Evolutionary conservation across 495 filamentous ascomycete species (phyloP).

Genomic region (Hypoxylon trugodes): DNA sequence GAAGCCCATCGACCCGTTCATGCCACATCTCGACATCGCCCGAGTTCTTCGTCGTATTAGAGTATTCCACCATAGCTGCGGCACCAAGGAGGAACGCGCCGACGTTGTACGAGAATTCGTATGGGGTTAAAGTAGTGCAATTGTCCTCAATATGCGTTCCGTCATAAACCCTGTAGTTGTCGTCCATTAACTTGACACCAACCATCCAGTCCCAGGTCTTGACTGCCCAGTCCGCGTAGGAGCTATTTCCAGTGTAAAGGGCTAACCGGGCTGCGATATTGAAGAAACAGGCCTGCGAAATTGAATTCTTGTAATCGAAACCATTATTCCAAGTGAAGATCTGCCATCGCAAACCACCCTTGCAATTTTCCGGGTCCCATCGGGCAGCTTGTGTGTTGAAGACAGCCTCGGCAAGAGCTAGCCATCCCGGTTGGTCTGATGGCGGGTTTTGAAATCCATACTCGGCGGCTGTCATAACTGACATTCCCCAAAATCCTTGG

Average conservation of each 20-base stretch:
- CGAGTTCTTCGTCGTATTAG: constrained; percentile 50
- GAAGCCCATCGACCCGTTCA: constrained; percentile 58
- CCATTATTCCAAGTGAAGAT: constrained; percentile 78
- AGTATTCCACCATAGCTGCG: constrained; percentile 64
- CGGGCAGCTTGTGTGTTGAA: constrained; percentile 76
- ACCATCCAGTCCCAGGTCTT: constrained; percentile 73
- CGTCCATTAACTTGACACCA: constrained; percentile 58
- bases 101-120: constrained; percentile 77
- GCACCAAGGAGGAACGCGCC: constrained; percentile 72
- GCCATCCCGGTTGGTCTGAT: constrained; percentile 69
- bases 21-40: constrained; percentile 62
- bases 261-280: constrained; percentile 76
- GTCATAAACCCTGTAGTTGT: constrained; percentile 64
- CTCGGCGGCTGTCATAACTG: constrained; percentile 74
- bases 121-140: constrained; percentile 57
- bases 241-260: constrained; percentile 73
- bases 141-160: constrained; percentile 60
- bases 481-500: constrained; percentile 73
- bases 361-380: constrained; percentile 71
- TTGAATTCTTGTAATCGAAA: constrained; percentile 79
- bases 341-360: constrained; percentile 85
- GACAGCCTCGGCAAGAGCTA: constrained; percentile 81
- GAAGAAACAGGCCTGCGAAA: constrained; percentile 74
- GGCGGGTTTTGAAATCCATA: constrained; percentile 68
- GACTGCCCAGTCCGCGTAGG: constrained; percentile 75